Evolutionary conservation across 2,329 filamentous ascomycete species (phyloP), one percentile per base, ranked within the genome.

Genomic region (Chrysoporthe deuterocubensis): DNA sequence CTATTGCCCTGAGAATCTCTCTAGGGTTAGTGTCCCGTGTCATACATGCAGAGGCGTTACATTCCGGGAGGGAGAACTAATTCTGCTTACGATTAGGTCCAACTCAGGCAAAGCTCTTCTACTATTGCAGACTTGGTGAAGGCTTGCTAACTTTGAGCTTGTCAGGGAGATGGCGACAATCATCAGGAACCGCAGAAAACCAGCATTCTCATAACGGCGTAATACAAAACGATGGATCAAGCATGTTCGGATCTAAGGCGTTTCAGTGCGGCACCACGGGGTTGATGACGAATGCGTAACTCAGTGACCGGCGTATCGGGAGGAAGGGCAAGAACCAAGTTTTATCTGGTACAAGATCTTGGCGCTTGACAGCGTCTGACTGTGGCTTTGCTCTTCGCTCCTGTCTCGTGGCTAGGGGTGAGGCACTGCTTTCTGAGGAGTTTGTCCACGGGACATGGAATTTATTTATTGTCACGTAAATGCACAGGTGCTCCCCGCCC

Each of bases 1-100:
- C 4, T 46, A 70, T 48, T 63, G 61, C 6, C 58, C 68, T 7
- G 37, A 43, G 13, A 34, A 63, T 7, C 66, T 71, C 32, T 48
- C 68, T 18, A 43, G 61, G 5, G 70, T 71, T 42, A 54, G 66
- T 57, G 8, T 40, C 7, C 34, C 16, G 11, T 9, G 16, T 4
- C 18, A 40, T 40, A n/a, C 18, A 57, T 40, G 21, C 26, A 32
- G 26, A 26, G 26, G 26, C 32, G 48, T 37, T 37, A 18, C n/a
- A 3, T 54, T 13, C 14, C n/a, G 16, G 34, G 8, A 57, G 5
- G 6, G 11, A 57, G 6, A 11, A n/a, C 54, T 57, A 16, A 57
- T 4, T 57, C 16, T 48, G 56, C 3, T 16, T 1, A 9, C 21
- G 50, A 0, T n/a, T 11, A 67, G 66, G 40, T 42, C 58, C 40